A percentile compares a stretch with the other conserved stretches of the same genome.
Conservation (phyloP, 2,329 filamentous ascomycete species). For the Zymoseptoria tritici region DNA sequence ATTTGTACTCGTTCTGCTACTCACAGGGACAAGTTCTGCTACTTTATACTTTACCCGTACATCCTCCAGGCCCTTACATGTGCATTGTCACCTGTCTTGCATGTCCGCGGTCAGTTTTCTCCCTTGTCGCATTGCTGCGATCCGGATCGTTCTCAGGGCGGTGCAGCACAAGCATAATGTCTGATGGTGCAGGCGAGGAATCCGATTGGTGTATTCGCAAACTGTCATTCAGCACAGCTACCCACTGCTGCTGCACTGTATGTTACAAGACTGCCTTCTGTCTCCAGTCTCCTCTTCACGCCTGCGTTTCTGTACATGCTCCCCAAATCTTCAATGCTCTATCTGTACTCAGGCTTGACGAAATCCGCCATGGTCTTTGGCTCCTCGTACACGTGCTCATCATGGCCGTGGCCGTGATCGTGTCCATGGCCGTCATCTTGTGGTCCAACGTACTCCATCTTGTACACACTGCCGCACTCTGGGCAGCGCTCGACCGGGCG, state of each 20-base stretch:
- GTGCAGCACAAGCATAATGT: no score
- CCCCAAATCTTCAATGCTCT: constrained; percentile 30
- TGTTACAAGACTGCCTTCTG: constrained; percentile 12
- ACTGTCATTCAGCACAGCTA: constrained; percentile 12
- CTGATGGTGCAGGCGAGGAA: neutral
- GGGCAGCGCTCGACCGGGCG: constrained; percentile 91
- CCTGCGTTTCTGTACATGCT: neutral
- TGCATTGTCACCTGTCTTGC: no score
- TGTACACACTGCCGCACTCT: constrained; percentile 93
- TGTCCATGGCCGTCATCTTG: constrained; percentile 61
- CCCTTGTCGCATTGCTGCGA: no score
- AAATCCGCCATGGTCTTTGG: constrained; percentile 96
- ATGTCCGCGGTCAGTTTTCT: no score
- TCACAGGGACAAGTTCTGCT: no score
- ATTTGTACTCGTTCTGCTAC: no score
- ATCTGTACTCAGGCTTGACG: constrained; percentile 91
- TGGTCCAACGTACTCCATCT: constrained; percentile 94
- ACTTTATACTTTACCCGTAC: no score
- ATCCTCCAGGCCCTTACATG: no score
- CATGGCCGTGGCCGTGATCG: constrained; percentile 39
- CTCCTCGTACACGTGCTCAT: constrained; percentile 57
- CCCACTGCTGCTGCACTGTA: constrained; percentile 6
- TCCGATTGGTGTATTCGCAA: neutral
- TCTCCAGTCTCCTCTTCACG: neutral
- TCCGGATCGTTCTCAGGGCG: no score